A percentile compares a stretch with the other conserved stretches of the same genome.
phyloP scores from a whole-genome alignment of 768 basidiomycete genomes.

The Vararia minispora region DNA sequence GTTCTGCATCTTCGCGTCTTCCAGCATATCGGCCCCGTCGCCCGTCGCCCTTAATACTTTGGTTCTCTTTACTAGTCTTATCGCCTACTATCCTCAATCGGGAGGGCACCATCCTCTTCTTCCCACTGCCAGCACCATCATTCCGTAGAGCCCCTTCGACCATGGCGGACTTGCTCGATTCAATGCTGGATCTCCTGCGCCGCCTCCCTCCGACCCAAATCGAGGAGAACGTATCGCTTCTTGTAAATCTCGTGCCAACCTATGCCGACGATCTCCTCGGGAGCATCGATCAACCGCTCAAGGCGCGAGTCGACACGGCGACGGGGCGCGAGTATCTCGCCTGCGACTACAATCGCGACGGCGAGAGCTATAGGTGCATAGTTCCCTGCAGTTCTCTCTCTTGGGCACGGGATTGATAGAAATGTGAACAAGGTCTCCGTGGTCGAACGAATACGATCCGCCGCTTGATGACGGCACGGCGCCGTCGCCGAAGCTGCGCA shows the following conservation, averaged over 20 bases:
- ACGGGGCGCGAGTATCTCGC: constrained; percentile 86
- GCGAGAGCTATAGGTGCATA: constrained; percentile 73
- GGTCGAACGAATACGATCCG: constrained; percentile 96
- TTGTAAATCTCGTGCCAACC: constrained; percentile 81
- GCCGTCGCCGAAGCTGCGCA: constrained; percentile 76
- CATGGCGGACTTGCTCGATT: constrained; percentile 76
- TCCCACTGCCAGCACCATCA: not conserved
- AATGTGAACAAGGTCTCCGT: constrained; percentile 66
- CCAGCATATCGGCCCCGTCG: too few species aligned
- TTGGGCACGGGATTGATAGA: constrained; percentile 2
- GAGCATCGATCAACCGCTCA: constrained; percentile 90
- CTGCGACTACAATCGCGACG: constrained; percentile 90
- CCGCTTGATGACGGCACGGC: constrained; percentile 81
- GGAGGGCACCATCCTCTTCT: not conserved
- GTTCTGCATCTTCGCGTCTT: too few species aligned
- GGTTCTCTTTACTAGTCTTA: not conserved
- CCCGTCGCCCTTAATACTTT: not conserved
- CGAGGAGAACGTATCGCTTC: constrained; percentile 75
- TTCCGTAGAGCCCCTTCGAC: constrained; percentile 3
- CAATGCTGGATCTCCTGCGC: constrained; percentile 92
- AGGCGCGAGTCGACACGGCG: constrained; percentile 65
- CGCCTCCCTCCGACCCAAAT: constrained; percentile 88
- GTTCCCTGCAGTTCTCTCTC: not conserved
- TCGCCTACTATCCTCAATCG: not conserved
- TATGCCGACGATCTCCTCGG: constrained; percentile 91